These are phyloP conservation scores for Cryphonectria nitschkei DNA, from an alignment of 2,329 filamentous ascomycete species.

Conservation along the genomic window DNA sequence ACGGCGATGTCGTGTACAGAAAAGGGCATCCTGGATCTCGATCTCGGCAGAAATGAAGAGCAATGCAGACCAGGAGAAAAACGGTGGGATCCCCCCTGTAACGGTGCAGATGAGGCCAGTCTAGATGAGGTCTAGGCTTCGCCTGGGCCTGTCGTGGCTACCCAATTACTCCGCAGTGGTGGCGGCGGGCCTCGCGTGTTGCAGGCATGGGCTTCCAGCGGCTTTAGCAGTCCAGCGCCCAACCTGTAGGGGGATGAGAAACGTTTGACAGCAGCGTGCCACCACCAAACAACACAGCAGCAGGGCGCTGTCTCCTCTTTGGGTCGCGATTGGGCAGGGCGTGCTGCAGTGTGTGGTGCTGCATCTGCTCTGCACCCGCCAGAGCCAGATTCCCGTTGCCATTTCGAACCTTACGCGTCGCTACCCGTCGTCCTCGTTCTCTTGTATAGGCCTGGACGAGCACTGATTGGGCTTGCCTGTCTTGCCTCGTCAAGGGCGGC, in stretches of 20 bases:
- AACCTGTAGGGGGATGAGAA: background rate
- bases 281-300: background rate
- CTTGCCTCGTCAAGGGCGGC: background rate
- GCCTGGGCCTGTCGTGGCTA: background rate
- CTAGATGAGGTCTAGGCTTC: background rate
- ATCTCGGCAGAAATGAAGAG: slow-evolving; percentile 1
- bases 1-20: background rate
- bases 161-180: background rate
- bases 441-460: background rate
- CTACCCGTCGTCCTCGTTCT: background rate
- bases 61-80: background rate
- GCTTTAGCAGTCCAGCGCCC: background rate
- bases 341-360: background rate
- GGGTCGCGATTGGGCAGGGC: background rate
- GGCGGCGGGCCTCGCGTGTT: background rate
- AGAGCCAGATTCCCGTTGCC: background rate
- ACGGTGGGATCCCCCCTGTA: background rate
- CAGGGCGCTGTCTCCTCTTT: background rate
- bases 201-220: background rate
- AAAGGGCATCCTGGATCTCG: background rate
- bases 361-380: background rate
- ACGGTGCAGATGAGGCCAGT: background rate
- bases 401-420: background rate
- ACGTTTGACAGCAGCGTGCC: too few species aligned
- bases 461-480: background rate